These are phyloP conservation scores for Dactylellina sp. DNA, from an alignment of 2,329 filamentous ascomycete species.

Conservation along the genomic window DNA sequence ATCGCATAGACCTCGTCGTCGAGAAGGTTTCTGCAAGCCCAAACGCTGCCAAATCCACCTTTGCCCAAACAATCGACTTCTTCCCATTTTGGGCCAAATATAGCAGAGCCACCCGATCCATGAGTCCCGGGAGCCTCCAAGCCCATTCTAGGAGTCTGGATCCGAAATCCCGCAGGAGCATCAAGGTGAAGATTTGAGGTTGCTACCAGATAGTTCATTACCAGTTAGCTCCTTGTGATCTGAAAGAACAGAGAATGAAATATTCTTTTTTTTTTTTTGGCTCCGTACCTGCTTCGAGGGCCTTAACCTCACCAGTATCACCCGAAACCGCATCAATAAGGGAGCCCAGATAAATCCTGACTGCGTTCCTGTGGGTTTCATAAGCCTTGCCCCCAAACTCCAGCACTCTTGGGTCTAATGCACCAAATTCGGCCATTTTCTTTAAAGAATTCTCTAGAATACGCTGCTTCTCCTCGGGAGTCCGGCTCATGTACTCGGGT, in stretches of 20 bases:
- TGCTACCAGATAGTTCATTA: background rate
- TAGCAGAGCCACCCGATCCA: background rate
- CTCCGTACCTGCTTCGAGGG: slow-evolving; percentile 29
- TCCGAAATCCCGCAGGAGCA: slow-evolving; percentile 19
- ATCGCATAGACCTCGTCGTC: slow-evolving; percentile 74
- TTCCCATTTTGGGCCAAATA: slow-evolving; percentile 61
- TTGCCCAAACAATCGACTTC: slow-evolving; percentile 71
- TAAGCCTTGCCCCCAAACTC: slow-evolving; percentile 35
- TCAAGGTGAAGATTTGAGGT: slow-evolving; percentile 12
- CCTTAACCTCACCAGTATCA: slow-evolving; percentile 28
- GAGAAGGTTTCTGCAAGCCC: slow-evolving; percentile 71
- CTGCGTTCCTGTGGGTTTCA: slow-evolving; percentile 37
- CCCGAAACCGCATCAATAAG: slow-evolving; percentile 45
- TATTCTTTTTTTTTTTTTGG: too few relatives aligned
- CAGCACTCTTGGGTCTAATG: slow-evolving; percentile 34
- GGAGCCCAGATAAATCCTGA: slow-evolving; percentile 35
- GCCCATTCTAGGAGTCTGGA: slow-evolving; percentile 41
- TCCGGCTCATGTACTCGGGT: slow-evolving; percentile 32
- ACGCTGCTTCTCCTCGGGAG: slow-evolving; percentile 35
- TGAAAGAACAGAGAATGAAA: too few relatives aligned
- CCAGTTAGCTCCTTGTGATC: background rate
- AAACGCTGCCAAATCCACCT: slow-evolving; percentile 75
- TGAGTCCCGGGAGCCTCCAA: slow-evolving; percentile 22
- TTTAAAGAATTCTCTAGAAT: slow-evolving; percentile 38
- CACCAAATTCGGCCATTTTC: slow-evolving; percentile 42